Conservation (phyloP, 768 basidiomycete genomes). For the Collybia sordida region DNA sequence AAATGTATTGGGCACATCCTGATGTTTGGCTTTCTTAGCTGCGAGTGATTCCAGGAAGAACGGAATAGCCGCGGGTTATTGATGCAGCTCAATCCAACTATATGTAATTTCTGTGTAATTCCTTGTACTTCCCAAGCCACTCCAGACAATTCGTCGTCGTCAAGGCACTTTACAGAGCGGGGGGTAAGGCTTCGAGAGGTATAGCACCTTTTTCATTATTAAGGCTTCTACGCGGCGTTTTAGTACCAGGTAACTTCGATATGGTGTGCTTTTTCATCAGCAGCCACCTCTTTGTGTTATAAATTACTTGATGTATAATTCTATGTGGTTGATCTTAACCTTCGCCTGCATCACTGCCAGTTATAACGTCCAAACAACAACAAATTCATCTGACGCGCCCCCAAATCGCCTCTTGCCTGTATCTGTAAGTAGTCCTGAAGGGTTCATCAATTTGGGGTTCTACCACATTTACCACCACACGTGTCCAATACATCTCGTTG, state of each 20-base stretch:
- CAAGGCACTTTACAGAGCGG: not conserved
- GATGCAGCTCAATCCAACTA: slow-evolving; percentile 10
- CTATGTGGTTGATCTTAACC: too few relatives aligned
- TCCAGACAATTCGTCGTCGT: too few relatives aligned
- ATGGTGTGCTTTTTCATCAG: too few relatives aligned
- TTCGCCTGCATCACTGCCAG: not conserved
- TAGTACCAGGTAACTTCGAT: too few relatives aligned
- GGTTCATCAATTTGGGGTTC: too few relatives aligned
- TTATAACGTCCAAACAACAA: not conserved
- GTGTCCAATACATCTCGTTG: slow-evolving; percentile 10
- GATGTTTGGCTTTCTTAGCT: slow-evolving; percentile 39
- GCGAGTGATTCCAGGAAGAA: slow-evolving; percentile 92
- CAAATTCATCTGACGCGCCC: slow-evolving; percentile 23
- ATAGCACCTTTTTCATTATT: not conserved
- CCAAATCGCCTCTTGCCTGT: too few relatives aligned
- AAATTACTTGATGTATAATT: slow-evolving; percentile 1
- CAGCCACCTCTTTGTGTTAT: too few relatives aligned
- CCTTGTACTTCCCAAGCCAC: not conserved
- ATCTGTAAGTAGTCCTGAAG: too few relatives aligned
- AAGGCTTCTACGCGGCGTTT: too few relatives aligned
- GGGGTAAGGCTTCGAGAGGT: slow-evolving; percentile 1
- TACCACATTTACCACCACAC: slow-evolving; percentile 11
- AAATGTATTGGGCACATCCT: slow-evolving; percentile 6
- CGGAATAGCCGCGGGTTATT: slow-evolving; percentile 89
- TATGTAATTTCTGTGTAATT: not conserved